Base-by-base conservation (phyloP, 257 asterid genomes). In the Solanum appendiculatum region DNA sequence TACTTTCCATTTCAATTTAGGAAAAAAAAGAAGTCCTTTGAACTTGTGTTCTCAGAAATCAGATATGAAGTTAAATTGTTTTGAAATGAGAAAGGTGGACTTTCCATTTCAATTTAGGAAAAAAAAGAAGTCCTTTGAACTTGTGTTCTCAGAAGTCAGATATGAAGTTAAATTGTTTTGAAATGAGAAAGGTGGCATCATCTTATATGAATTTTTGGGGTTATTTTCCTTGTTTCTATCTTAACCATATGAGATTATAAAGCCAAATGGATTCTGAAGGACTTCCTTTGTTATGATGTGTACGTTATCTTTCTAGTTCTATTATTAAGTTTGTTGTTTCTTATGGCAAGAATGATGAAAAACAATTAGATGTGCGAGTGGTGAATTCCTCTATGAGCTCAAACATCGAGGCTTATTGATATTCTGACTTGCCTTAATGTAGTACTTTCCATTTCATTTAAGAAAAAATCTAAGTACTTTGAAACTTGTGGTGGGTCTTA, bases 321-420 rank as follows among this genome's bases (percentile, higher is more conserved):
- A 13, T 5, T 66, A 12, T 29, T 66, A 25, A 14, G 2, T 6
- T 73, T 73, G 40, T 39, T 37, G 21, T 12, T 40, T 37, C 12
- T 13, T 3, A 14, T 42, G 25, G 34, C 84, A 42, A 42, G 84
- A 42, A 42, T 25, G 84, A 25, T 77, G 60, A 23, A 14, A 77
- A 77, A 12, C 20, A 77, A 77, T 77, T 77, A 77, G 84, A 39
- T 74, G 82, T 74, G 82, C 3, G 82, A 74, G 34, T 2, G 58
- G n/a, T 14, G 83, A 6, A 40, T 75, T 40, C 58, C 58, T 40
- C 36, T n/a, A 27, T 40, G 58, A 75, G 58, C 83, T 75, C 80
- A 33, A 70, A 3, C 60, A 86, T 37, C 33, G 82, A 88, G 68
- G 92, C 92, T 44, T 90, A 90, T 88, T 88, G 86, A 89, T 90